A percentile compares a stretch with the other conserved stretches of the same genome.
Evolutionary conservation across 768 basidiomycete genomes (phyloP).

Genomic region (Tricholoma sp.): DNA sequence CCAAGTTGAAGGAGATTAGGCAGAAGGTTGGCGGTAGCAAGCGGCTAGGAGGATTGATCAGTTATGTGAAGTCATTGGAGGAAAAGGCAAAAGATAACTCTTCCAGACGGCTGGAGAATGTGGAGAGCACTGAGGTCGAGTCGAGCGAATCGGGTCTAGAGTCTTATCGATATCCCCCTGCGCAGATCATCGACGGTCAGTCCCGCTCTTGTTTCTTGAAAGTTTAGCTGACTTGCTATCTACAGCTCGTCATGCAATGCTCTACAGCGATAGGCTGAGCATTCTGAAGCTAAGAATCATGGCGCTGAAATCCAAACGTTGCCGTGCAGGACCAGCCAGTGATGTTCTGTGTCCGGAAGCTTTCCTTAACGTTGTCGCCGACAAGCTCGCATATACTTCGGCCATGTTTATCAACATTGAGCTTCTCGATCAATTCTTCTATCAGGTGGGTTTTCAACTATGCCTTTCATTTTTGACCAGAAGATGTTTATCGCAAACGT

Average conservation of each 20-base stretch:
- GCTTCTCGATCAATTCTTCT: constrained; percentile 96
- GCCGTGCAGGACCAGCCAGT: constrained; percentile 80
- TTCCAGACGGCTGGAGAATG: constrained; percentile 39
- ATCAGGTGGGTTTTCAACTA: constrained; percentile 58
- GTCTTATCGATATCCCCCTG: constrained; percentile 87
- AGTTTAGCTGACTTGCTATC: constrained; percentile 9
- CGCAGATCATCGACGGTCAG: constrained; percentile 88
- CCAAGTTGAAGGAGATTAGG: constrained; percentile 79
- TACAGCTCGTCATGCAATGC: constrained; percentile 85
- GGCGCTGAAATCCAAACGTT: constrained; percentile 86
- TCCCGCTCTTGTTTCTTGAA: not conserved
- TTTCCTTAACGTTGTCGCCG: constrained; percentile 93
- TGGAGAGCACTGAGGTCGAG: constrained; percentile 25
- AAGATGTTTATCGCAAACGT: constrained; percentile 1
- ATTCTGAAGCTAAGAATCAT: constrained; percentile 83
- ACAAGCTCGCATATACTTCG: constrained; percentile 93
- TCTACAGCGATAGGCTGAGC: constrained; percentile 75
- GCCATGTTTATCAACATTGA: constrained; percentile 99
- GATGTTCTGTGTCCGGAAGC: constrained; percentile 93
- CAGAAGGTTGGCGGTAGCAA: constrained; percentile 86
- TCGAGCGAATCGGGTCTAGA: constrained; percentile 43
- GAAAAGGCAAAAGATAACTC: constrained; percentile 67
- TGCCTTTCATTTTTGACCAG: not conserved
- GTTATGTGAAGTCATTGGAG: constrained; percentile 79
- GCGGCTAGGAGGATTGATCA: constrained; percentile 68